Evolutionary conservation across 1,284 basidiomycete species (phyloP).

Genomic region (Leccinum griseonigrum): DNA sequence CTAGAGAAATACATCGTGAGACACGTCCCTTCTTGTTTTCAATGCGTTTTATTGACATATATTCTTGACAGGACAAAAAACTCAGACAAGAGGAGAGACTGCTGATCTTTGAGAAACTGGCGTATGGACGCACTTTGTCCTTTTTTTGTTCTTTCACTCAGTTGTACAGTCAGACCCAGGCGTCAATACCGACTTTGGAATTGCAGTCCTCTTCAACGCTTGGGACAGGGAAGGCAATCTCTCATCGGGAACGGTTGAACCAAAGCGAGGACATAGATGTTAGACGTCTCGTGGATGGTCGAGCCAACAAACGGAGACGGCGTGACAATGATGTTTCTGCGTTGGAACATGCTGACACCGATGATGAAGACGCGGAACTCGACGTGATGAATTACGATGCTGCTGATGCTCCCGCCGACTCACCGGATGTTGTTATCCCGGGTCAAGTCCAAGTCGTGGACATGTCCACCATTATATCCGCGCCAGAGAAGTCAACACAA

Average conservation of each 20-base stretch:
- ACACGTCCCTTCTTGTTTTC: slow-evolving; percentile 3
- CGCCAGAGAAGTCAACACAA: slow-evolving; percentile 11
- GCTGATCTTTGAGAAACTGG: slow-evolving; percentile 70
- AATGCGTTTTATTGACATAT: background rate
- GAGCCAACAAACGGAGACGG: slow-evolving; percentile 46
- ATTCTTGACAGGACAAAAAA: slow-evolving; percentile 68
- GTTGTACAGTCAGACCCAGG: slow-evolving; percentile 66
- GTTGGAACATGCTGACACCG: slow-evolving; percentile 31
- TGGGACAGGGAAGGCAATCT: slow-evolving; percentile 63
- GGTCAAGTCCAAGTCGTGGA: slow-evolving; percentile 19
- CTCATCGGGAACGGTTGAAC: slow-evolving; percentile 59
- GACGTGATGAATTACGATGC: slow-evolving; percentile 24
- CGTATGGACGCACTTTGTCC: slow-evolving; percentile 44
- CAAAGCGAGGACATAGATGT: slow-evolving; percentile 60
- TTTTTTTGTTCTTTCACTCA: slow-evolving; percentile 13
- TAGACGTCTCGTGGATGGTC: slow-evolving; percentile 50
- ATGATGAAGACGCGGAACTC: slow-evolving; percentile 29
- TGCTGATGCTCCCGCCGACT: background rate
- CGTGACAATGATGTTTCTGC: slow-evolving; percentile 36
- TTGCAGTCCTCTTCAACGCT: slow-evolving; percentile 78
- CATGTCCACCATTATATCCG: slow-evolving; percentile 9
- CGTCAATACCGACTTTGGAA: slow-evolving; percentile 54
- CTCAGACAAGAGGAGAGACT: slow-evolving; percentile 80
- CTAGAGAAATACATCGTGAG: slow-evolving; percentile 83
- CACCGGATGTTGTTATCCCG: background rate